Evolutionary conservation across 148 eudicot species (phyloP).

Genomic region (Rhododendron molle): DNA sequence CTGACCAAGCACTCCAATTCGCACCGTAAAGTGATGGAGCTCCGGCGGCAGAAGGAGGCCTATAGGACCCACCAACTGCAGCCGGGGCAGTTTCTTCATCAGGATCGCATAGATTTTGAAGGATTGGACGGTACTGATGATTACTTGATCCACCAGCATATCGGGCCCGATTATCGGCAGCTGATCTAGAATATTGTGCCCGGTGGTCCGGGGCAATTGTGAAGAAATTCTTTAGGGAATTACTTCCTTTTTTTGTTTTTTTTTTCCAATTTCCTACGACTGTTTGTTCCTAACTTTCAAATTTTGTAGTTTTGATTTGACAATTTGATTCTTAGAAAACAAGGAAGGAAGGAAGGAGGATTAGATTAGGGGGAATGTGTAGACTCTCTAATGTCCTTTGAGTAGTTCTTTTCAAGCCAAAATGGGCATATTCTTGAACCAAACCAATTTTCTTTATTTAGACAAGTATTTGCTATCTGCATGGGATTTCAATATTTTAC

Average conservation of each 20-base stretch:
- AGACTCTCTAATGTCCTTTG: conserved; percentile 21
- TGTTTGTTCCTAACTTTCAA: conserved; percentile 13
- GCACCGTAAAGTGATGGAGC: conserved; percentile 91
- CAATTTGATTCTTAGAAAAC: not conserved
- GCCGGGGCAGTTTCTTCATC: conserved; percentile 41
- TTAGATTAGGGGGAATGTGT: not conserved
- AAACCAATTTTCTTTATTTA: not conserved
- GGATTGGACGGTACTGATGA: conserved; percentile 45
- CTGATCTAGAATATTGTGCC: conserved; percentile 32
- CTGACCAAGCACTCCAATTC: conserved; percentile 86
- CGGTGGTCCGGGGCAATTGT: not conserved
- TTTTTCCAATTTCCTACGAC: not conserved
- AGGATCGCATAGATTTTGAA: conserved; percentile 38
- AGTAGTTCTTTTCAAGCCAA: conserved; percentile 22
- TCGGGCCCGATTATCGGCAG: conserved; percentile 64
- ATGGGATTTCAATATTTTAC: conserved; percentile 31
- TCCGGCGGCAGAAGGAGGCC: conserved; percentile 80
- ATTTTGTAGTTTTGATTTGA: conserved; percentile 27
- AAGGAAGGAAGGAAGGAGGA: not conserved
- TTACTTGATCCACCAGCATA: conserved; percentile 84
- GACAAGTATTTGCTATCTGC: conserved; percentile 6
- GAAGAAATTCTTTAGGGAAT: not conserved
- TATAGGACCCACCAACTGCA: conserved; percentile 35
- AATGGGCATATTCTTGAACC: conserved; percentile 8
- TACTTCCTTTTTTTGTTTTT: not conserved